Percentiles rank a stretch among this genome's conserved stretches.
phyloP scores from a whole-genome alignment of 805 yeast species.

The Priceomyces fermenticarens region DNA sequence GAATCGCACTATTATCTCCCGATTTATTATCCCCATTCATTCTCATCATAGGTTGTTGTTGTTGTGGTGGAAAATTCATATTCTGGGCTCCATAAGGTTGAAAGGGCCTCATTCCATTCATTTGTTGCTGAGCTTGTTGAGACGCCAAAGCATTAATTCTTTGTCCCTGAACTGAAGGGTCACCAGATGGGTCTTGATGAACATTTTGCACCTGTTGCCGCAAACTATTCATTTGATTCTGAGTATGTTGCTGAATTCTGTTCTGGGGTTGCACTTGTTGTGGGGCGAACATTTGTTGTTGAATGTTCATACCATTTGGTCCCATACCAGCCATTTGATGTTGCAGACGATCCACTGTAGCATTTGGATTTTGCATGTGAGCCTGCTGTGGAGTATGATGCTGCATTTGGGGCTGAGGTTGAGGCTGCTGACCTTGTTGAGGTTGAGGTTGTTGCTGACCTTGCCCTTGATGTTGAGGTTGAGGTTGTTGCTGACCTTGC shows the following conservation, averaged over 20 bases:
- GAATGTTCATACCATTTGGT: constrained; percentile 15
- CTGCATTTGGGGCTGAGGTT: constrained; percentile 3
- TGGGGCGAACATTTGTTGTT: constrained; percentile 29
- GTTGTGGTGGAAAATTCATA: constrained; percentile 4
- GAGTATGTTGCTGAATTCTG: constrained; percentile 45
- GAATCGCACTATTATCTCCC: neutral
- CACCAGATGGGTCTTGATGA: constrained; percentile 13
- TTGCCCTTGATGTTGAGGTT: constrained; percentile 10
- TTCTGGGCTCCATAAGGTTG: constrained; percentile 11
- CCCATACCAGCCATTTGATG: constrained; percentile 16
- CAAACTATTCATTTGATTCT: constrained; percentile 47
- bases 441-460: constrained; percentile 8
- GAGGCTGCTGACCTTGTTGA: constrained; percentile 14
- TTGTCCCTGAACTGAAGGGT: constrained; percentile 17
- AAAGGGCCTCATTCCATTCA: constrained; percentile 9
- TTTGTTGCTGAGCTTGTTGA: constrained; percentile 13
- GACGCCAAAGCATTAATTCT: constrained; percentile 13
- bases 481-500: constrained; percentile 7
- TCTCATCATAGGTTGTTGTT: constrained; percentile 10
- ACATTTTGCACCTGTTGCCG: constrained; percentile 40
- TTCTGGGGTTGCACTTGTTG: constrained; percentile 20
- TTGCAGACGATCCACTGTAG: constrained; percentile 14
- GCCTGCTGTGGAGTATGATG: constrained; percentile 8
- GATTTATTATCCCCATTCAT: constrained; percentile 9
- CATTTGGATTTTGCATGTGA: constrained; percentile 14